phyloP scores from a whole-genome alignment of 1,139 yeast species.

The Meyerozyma guilliermondii region DNA sequence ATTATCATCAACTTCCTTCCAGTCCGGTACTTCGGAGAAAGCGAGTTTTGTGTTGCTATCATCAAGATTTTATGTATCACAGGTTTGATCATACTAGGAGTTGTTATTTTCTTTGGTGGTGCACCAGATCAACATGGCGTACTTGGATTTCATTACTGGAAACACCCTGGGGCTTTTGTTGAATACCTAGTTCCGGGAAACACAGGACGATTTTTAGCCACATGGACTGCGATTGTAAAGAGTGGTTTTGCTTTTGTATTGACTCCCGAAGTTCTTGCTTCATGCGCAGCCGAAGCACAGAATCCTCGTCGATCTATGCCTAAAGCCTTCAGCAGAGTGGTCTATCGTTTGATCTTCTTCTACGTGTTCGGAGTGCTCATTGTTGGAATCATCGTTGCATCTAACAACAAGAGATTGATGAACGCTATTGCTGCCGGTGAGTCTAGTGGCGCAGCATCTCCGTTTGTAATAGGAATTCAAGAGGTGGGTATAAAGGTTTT shows the following conservation, averaged over 20 bases:
- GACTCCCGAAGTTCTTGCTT: constrained; percentile 36
- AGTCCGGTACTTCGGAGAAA: constrained; percentile 21
- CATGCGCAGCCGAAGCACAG: constrained; percentile 33
- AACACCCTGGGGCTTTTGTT: constrained; percentile 46
- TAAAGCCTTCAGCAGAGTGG: not conserved
- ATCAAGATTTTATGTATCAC: constrained; percentile 17
- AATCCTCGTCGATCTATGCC: constrained; percentile 3
- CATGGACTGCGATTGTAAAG: constrained; percentile 37
- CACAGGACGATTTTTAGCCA: constrained; percentile 23
- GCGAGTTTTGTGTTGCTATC: constrained; percentile 16
- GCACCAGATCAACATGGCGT: constrained; percentile 5
- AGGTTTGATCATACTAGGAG: constrained; percentile 38
- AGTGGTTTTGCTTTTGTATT: constrained; percentile 39
- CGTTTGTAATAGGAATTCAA: constrained; percentile 43
- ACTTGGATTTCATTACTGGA: constrained; percentile 52
- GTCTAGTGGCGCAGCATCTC: constrained; percentile 42
- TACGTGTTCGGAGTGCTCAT: constrained; percentile 22
- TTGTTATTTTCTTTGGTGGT: constrained; percentile 35
- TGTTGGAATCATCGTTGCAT: constrained; percentile 42
- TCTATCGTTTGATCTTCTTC: constrained; percentile 4
- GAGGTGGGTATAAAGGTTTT: constrained; percentile 9
- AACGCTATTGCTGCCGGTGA: constrained; percentile 15
- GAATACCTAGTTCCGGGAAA: constrained; percentile 13
- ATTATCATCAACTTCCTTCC: constrained; percentile 32
- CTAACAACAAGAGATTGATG: constrained; percentile 23